Evolutionary conservation across 257 asterid genomes (phyloP), one percentile per base, ranked within the genome.

Genomic region (Verbena officinalis): DNA sequence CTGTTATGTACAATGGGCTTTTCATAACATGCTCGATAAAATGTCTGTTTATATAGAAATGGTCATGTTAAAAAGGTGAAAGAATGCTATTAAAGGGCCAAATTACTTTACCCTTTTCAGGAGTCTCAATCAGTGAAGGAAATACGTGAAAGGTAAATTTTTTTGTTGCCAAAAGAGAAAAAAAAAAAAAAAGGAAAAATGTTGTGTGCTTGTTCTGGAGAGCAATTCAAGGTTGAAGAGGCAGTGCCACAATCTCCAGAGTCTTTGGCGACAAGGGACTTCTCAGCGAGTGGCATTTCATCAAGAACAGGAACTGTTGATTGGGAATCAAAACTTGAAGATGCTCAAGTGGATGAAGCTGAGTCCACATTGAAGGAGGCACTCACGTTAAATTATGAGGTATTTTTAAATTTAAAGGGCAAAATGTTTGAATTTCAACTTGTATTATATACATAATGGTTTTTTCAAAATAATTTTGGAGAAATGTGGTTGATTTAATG

Each of bases 161-260:
- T 40, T 62, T 68, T 55, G 46, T 61, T 62, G 59, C 39, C 48
- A 68, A 61, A 64, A 60, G 62, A 39, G 64, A 13, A 59, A 59
- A 36, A 36, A 36, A 7, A 3, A 7, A 36, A 36, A 9, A 7
- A 1, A 49, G 70, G 64, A 33, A 69, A 55, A 9, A 90, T 90
- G 97, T 57, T 90, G 89, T 90, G 97, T 62, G 95, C 93, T 62
- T 90, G 98, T 76, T 91, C 98, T 62, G 96, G 98, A 2, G 96
- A 91, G 82, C 92, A 85, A 57, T 86, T 89, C 80, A 83, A 83
- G 77, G 81, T 83, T 42, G 96, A 91, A 33, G 98, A 89, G 64
- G 70, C 82, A 27, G 82, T 67, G 50, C 94, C 91, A 2, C 87
- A 86, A 75, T 86, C 96, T 14, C 96, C 98, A 7, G 96, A 89